These are phyloP conservation scores for Kregervanrija delftensis DNA, from an alignment of 805 yeast species.

Conservation along the genomic window DNA sequence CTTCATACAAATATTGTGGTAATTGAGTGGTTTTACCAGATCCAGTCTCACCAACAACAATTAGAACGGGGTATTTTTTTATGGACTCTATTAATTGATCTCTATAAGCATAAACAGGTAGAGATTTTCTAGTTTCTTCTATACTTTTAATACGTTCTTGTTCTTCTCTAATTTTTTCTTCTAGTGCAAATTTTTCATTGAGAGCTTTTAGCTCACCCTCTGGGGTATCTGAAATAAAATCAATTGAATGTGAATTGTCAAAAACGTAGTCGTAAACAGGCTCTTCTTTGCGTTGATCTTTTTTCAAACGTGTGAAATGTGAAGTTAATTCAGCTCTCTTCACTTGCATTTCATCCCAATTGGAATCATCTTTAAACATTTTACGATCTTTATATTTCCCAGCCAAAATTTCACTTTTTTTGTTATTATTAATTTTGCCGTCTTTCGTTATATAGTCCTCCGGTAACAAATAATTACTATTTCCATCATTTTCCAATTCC, in stretches of 20 bases:
- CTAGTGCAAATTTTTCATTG: slow-evolving; percentile 26
- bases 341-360: slow-evolving; percentile 52
- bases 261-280: slow-evolving; percentile 68
- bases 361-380: slow-evolving; percentile 11
- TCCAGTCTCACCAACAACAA: slow-evolving; percentile 93
- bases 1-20: slow-evolving; percentile 81
- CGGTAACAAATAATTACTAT: slow-evolving; percentile 42
- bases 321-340: slow-evolving; percentile 31
- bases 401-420: slow-evolving; percentile 46
- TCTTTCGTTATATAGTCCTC: slow-evolving; percentile 47
- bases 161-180: slow-evolving; percentile 28
- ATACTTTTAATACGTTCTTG: slow-evolving; percentile 31
- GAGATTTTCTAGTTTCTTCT: slow-evolving; percentile 49
- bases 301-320: slow-evolving; percentile 11
- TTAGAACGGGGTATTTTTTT: slow-evolving; percentile 58
- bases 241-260: slow-evolving; percentile 56
- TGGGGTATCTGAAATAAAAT: slow-evolving; percentile 37
- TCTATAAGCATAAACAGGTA: slow-evolving; percentile 71
- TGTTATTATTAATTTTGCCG: slow-evolving; percentile 46
- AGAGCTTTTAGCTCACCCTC: slow-evolving; percentile 14
- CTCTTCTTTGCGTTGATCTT: slow-evolving; percentile 16
- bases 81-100: slow-evolving; percentile 55
- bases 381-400: slow-evolving; percentile 27
- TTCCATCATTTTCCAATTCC: slow-evolving; percentile 20
- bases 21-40: slow-evolving; percentile 94